A percentile compares a stretch with the other conserved stretches of the same genome.
Evolutionary conservation across 208 protist species (phyloP).

Genomic region (Wallacemonas sp.): DNA sequence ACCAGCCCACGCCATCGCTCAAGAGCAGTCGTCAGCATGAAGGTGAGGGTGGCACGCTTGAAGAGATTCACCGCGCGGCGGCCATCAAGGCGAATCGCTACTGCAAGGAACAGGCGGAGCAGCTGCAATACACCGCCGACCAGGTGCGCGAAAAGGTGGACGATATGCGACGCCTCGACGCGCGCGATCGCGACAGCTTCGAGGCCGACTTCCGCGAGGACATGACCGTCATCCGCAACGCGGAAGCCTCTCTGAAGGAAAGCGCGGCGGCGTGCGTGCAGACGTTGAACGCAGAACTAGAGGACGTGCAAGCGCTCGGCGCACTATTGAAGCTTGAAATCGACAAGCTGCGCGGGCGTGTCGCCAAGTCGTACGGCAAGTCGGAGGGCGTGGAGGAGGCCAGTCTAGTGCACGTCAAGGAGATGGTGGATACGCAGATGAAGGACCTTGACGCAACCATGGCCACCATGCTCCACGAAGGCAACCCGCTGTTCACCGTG

Average conservation of each 20-base stretch:
- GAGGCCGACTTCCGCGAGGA: slow-evolving; percentile 65
- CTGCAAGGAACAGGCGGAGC: slow-evolving; percentile 46
- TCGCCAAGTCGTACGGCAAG: slow-evolving; percentile 49
- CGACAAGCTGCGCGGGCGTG: slow-evolving; percentile 59
- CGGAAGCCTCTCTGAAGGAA: slow-evolving; percentile 71
- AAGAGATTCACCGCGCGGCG: slow-evolving; percentile 60
- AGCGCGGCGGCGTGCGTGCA: slow-evolving; percentile 74
- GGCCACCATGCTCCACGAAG: slow-evolving; percentile 26
- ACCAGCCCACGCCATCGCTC: neutral
- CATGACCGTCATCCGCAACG: slow-evolving; percentile 59
- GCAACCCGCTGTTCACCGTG: slow-evolving; percentile 38
- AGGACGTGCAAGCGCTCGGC: slow-evolving; percentile 77
- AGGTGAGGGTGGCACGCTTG: slow-evolving; percentile 20
- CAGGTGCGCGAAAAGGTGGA: slow-evolving; percentile 53
- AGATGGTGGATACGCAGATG: slow-evolving; percentile 68
- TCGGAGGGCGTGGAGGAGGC: slow-evolving; percentile 68
- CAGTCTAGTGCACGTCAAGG: slow-evolving; percentile 66
- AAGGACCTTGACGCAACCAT: slow-evolving; percentile 55
- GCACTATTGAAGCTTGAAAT: slow-evolving; percentile 63
- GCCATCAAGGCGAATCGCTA: slow-evolving; percentile 57
- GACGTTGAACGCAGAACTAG: slow-evolving; percentile 74
- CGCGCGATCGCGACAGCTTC: slow-evolving; percentile 68
- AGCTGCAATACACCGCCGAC: slow-evolving; percentile 58
- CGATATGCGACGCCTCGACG: slow-evolving; percentile 55
- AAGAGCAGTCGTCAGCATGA: slow-evolving; percentile 14